Percentiles rank a stretch among this genome's conserved stretches.
phyloP scores from a whole-genome alignment of 768 basidiomycete species.

The Pilatotrama ljubarskyi region DNA sequence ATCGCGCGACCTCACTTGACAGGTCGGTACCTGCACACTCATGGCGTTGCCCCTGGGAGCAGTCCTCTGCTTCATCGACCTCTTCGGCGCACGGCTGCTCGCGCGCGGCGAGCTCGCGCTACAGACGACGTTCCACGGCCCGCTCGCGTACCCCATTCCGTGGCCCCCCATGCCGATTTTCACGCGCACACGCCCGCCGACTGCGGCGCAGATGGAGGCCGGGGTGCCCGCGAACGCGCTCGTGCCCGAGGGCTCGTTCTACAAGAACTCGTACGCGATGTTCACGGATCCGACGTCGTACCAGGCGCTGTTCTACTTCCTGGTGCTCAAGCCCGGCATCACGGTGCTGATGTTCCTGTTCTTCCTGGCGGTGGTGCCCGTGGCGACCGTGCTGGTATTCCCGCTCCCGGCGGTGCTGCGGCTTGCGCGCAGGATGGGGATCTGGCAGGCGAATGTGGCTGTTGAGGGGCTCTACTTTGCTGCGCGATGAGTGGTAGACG shows the following conservation, averaged over 20 bases:
- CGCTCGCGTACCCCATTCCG: conserved; percentile 61
- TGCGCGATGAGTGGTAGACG: conserved; percentile 30
- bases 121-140: conserved; percentile 69
- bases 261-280: conserved; percentile 82
- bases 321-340: conserved; percentile 83
- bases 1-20: conserved; percentile 8
- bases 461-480: conserved; percentile 64
- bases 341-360: conserved; percentile 63
- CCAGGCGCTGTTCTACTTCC: conserved; percentile 85
- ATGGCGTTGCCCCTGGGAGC: conserved; percentile 78
- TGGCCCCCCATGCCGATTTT: conserved; percentile 76
- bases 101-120: conserved; percentile 73
- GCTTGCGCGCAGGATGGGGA: conserved; percentile 62
- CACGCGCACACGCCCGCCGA: conserved; percentile 56
- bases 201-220: conserved; percentile 49
- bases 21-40: conserved; percentile 82
- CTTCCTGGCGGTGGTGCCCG: conserved; percentile 56
- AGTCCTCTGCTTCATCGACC: conserved; percentile 73
- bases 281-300: conserved; percentile 83
- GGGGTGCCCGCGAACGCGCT: conserved; percentile 31
- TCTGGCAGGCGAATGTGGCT: conserved; percentile 84
- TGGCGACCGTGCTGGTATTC: conserved; percentile 57
- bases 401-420: conserved; percentile 71
- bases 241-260: conserved; percentile 68
- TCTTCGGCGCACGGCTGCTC: conserved; percentile 71